Evolutionary conservation across 306 rosid species (phyloP).

Genomic region (Acacia crassicarpa): DNA sequence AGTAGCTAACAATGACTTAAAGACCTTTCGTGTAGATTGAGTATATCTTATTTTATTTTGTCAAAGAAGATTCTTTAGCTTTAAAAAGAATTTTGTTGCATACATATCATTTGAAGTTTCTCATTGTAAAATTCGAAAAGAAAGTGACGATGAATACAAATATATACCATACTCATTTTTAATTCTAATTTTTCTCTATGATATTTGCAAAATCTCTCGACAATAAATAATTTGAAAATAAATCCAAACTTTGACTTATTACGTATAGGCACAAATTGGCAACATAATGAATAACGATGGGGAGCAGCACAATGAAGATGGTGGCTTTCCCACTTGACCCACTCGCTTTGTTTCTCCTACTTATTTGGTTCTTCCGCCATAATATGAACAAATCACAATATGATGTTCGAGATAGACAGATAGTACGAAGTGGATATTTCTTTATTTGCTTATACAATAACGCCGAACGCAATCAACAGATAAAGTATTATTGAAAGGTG

Average conservation of each 20-base stretch:
- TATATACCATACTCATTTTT: not conserved
- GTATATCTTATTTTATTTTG: no score
- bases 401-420: not conserved
- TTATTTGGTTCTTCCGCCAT: constrained; percentile 21
- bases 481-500: not conserved
- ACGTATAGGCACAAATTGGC: not conserved
- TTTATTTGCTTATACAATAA: no score
- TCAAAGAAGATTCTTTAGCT: no score
- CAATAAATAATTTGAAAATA: no score
- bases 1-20: no score
- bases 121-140: not conserved
- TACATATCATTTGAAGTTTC: no score
- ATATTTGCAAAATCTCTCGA: no score
- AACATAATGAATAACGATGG: not conserved
- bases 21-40: no score
- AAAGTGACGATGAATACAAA: not conserved
- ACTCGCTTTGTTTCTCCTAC: not conserved
- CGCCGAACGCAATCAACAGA: not conserved
- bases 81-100: no score
- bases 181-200: no score
- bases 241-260: no score
- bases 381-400: not conserved
- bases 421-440: not conserved
- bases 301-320: constrained; percentile 26
- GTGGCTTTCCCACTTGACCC: constrained; percentile 21